Percentiles rank a stretch among this genome's conserved stretches.
These are phyloP conservation scores for Botryotinia convoluta DNA, from an alignment of 2,329 filamentous ascomycete species.

Conservation along the genomic window DNA sequence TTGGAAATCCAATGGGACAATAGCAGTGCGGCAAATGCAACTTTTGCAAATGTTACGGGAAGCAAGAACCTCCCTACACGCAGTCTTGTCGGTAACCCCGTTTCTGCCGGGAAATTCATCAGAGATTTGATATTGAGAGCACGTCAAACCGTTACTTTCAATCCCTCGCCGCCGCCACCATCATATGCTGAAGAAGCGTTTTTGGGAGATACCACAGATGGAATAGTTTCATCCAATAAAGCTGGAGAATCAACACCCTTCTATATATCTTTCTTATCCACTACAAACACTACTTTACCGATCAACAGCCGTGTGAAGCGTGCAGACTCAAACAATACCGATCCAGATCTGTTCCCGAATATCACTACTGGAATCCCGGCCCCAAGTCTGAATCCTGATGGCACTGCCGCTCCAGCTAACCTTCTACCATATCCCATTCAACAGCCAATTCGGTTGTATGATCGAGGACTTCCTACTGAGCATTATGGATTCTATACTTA, in stretches of 20 bases:
- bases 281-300: conserved; percentile 40
- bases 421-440: conserved; percentile 68
- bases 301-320: conserved; percentile 29
- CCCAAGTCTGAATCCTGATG: conserved; percentile 62
- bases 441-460: conserved; percentile 82
- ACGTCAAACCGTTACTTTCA: conserved; percentile 42
- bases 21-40: conserved; percentile 46
- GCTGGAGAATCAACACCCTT: conserved; percentile 86
- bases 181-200: conserved; percentile 67
- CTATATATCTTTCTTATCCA: conserved; percentile 70
- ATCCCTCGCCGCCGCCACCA: conserved; percentile 47
- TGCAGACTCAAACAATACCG: conserved; percentile 23
- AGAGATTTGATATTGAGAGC: conserved; percentile 33
- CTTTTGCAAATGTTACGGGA: conserved; percentile 42
- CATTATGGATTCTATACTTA: conserved; percentile 95
- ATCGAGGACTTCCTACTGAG: conserved; percentile 75
- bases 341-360: conserved; percentile 38
- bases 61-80: conserved; percentile 32
- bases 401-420: conserved; percentile 67
- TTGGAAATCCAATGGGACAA: conserved; percentile 75
- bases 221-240: conserved; percentile 62
- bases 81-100: conserved; percentile 33
- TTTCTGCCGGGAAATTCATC: conserved; percentile 38
- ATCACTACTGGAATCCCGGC: conserved; percentile 58
- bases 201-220: conserved; percentile 81